phyloP scores from a whole-genome alignment of 2,329 filamentous ascomycete species.

The Sporothrix globosa region DNA sequence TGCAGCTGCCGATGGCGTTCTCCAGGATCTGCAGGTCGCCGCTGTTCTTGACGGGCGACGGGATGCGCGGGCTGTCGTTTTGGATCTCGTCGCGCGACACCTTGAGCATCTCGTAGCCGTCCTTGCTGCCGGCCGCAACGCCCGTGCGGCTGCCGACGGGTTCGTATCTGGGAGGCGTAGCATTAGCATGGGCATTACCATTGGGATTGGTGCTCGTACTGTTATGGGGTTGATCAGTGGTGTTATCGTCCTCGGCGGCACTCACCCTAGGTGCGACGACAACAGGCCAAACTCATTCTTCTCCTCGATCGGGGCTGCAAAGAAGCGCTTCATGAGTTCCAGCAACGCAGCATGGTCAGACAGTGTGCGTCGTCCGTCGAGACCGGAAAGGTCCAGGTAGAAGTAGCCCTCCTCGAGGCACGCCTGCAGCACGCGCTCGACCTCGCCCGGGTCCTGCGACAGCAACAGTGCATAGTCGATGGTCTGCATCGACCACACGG shows the following conservation, averaged over 20 bases:
- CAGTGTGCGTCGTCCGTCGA: slow-evolving; percentile 58
- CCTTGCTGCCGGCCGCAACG: slow-evolving; percentile 52
- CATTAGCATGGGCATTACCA: too few species aligned
- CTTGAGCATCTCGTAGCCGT: slow-evolving; percentile 60
- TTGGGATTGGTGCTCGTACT: too few species aligned
- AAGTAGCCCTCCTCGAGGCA: slow-evolving; percentile 60
- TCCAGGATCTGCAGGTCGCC: slow-evolving; percentile 53
- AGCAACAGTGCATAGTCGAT: slow-evolving; percentile 57
- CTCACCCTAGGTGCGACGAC: slow-evolving; percentile 56
- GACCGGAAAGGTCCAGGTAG: slow-evolving; percentile 57
- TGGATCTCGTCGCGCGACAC: slow-evolving; percentile 55
- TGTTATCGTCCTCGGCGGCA: slow-evolving; percentile 10
- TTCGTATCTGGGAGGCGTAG: slow-evolving; percentile 47
- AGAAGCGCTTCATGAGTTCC: slow-evolving; percentile 60
- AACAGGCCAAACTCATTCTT: slow-evolving; percentile 62
- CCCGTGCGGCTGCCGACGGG: slow-evolving; percentile 54
- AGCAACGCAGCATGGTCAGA: slow-evolving; percentile 57
- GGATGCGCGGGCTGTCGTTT: slow-evolving; percentile 51
- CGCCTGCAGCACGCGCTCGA: slow-evolving; percentile 54
- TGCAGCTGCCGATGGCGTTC: slow-evolving; percentile 54
- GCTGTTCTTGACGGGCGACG: slow-evolving; percentile 53
- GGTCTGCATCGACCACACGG: slow-evolving; percentile 57
- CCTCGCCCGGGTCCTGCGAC: slow-evolving; percentile 57
- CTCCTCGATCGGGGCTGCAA: slow-evolving; percentile 55
- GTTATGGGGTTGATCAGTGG: too few species aligned